Conservation (phyloP, 2,329 filamentous ascomycete genomes). For the Penicillium sp. region DNA sequence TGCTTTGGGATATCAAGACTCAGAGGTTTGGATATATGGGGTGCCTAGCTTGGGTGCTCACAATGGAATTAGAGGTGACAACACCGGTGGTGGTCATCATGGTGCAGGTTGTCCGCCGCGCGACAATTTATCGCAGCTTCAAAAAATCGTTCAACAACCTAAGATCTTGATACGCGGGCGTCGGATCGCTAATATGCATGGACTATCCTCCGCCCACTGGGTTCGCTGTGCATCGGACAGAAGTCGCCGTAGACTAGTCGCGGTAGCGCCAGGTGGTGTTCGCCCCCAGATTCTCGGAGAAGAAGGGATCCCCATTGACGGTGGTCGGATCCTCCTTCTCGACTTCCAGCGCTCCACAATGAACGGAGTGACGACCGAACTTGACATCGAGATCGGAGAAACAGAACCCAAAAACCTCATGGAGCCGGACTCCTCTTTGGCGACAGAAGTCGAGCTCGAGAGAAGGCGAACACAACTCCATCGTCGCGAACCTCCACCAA, state of each 20-base stretch:
- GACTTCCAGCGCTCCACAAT: conserved; percentile 65
- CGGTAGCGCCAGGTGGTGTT: conserved; percentile 67
- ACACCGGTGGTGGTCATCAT: conserved; percentile 18
- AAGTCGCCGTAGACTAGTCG: conserved; percentile 53
- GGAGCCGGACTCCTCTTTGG: conserved; percentile 70
- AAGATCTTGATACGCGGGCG: conserved; percentile 68
- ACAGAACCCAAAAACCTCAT: conserved; percentile 65
- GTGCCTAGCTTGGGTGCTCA: conserved; percentile 54
- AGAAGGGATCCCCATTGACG: conserved; percentile 73
- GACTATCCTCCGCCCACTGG: conserved; percentile 68
- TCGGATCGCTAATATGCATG: conserved; percentile 61
- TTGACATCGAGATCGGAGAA: conserved; percentile 71
- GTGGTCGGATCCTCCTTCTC: conserved; percentile 66
- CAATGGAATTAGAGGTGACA: conserved; percentile 9
- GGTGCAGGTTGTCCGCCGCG: conserved; percentile 15
- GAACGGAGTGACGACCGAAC: conserved; percentile 55
- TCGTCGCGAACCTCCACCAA: conserved; percentile 48
- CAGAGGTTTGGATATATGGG: conserved; percentile 74
- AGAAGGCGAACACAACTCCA: conserved; percentile 67
- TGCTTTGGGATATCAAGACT: conserved; percentile 67
- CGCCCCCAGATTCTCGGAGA: conserved; percentile 61
- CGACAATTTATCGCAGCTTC: conserved; percentile 30
- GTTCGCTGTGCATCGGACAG: conserved; percentile 53
- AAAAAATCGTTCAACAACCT: conserved; percentile 43
- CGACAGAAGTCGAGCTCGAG: conserved; percentile 74